Base-by-base conservation (phyloP, 192 early-diverging fungal species). In the Phycomyces blakesleeanus region DNA sequence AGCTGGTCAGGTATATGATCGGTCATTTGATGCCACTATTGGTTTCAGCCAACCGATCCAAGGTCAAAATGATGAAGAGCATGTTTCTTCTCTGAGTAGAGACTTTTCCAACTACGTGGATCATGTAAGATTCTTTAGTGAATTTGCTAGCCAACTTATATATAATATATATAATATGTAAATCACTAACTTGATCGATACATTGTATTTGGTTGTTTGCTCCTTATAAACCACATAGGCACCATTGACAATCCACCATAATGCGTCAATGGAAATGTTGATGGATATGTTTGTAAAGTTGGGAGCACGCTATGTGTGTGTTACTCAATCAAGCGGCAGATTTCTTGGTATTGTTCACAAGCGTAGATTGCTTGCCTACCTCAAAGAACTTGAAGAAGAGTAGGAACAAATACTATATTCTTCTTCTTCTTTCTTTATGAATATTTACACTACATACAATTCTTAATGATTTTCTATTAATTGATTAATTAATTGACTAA, bases 301-400 rank as follows among this genome's bases (percentile, higher is more conserved):
- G 41, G 93, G 95, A 3, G 75, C 91, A 25, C 83, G 86, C 50
- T 92, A 89, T 40, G 64, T 97, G 2, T 91, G 89, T 66, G 92
- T 97, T 10, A 84, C 85, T 8, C 76, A 90, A 52, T 49, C 58
- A 9, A 78, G 85, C 20, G 93, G 94, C 1, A 65, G 80, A 15
- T 91, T 83, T 51, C 83, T 86, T 42, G 95, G 93, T 18, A 82
- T 93, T 47, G 89, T 97, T 24, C 87, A 90, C 69, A 97, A 95
- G 76, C 93, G 93, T 67, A 72, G 83, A 18, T 71, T 94, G 15
- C 72, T 95, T n/a, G 81, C 80, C 7, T 93, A 85, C 65, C 66
- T 91, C 15, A 89, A 87, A 54, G 86, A 88, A 59, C 66, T 88
- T 11, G 85, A 88, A 44, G 80, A 88, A 50, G 69, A 83, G 14